These are phyloP conservation scores for Claviceps fusiformis DNA, from an alignment of 2,329 filamentous ascomycete species.

Conservation along the genomic window DNA sequence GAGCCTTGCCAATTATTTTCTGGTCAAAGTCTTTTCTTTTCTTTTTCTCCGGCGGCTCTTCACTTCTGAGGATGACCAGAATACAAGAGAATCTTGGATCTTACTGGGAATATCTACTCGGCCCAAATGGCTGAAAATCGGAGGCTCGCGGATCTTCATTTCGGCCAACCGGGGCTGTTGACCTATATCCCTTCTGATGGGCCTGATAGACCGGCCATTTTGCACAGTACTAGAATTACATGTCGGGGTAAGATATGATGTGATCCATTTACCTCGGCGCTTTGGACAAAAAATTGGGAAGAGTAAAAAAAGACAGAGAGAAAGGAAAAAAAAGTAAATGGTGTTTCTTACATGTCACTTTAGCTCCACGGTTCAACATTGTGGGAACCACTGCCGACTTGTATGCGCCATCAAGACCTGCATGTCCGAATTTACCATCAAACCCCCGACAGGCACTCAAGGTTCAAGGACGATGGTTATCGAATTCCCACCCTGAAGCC, in stretches of 20 bases:
- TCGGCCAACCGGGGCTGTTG: slow-evolving; percentile 21
- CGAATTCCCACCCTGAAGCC: slow-evolving; percentile 36
- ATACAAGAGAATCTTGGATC: slow-evolving; percentile 12
- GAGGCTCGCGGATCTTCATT: slow-evolving; percentile 17
- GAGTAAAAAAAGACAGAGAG: not conserved
- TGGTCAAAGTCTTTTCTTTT: not conserved
- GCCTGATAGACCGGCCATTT: slow-evolving; percentile 13
- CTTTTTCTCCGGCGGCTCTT: too few species aligned
- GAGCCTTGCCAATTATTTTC: not conserved
- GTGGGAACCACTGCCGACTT: slow-evolving; percentile 20
- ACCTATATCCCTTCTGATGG: slow-evolving; percentile 17
- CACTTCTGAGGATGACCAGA: slow-evolving; percentile 6
- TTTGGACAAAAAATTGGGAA: not conserved
- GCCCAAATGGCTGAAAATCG: slow-evolving; percentile 25
- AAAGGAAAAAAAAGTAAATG: not conserved
- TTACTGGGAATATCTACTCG: slow-evolving; percentile 17
- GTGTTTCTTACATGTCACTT: not conserved
- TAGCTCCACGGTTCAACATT: slow-evolving; percentile 19
- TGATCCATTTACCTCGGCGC: not conserved
- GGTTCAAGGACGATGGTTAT: slow-evolving; percentile 34
- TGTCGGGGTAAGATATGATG: slow-evolving; percentile 13
- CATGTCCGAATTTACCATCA: slow-evolving; percentile 12
- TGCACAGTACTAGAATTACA: slow-evolving; percentile 19
- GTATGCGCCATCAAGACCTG: slow-evolving; percentile 19
- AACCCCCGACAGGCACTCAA: slow-evolving; percentile 18